These are phyloP conservation scores for Tremellales sp. DNA, from an alignment of 1,284 basidiomycete genomes.

Conservation along the genomic window DNA sequence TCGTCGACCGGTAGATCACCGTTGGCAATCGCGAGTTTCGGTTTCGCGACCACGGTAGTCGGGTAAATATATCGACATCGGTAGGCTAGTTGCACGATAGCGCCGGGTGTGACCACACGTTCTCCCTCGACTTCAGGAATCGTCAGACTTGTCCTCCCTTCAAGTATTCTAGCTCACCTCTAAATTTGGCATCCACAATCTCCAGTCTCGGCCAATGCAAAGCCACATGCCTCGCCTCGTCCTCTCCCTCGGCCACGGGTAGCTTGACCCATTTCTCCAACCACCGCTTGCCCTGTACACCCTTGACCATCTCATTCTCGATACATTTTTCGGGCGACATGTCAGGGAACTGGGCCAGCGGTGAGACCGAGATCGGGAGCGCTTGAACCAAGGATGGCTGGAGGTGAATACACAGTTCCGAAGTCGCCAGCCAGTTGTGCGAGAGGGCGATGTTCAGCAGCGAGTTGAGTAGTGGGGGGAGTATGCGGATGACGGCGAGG, in stretches of 20 bases:
- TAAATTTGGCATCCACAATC: slow-evolving; percentile 79
- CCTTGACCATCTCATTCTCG: slow-evolving; percentile 50
- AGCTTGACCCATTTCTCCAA: slow-evolving; percentile 49
- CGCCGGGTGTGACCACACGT: slow-evolving; percentile 77
- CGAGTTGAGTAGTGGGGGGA: slow-evolving; percentile 71
- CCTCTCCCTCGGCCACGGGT: slow-evolving; percentile 56
- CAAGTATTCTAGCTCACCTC: slow-evolving; percentile 56
- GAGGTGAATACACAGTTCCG: slow-evolving; percentile 73
- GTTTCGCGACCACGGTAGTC: slow-evolving; percentile 10
- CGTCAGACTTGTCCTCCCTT: slow-evolving; percentile 1
- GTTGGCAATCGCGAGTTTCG: slow-evolving; percentile 5
- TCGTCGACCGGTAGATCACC: slow-evolving; percentile 13
- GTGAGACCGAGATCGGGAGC: slow-evolving; percentile 58
- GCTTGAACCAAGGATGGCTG: slow-evolving; percentile 85
- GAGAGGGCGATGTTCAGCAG: slow-evolving; percentile 78
- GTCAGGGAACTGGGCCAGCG: slow-evolving; percentile 71
- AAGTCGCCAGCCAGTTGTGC: slow-evolving; percentile 86
- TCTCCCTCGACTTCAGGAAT: slow-evolving; percentile 75
- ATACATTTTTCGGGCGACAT: slow-evolving; percentile 56
- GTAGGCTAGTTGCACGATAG: slow-evolving; percentile 82
- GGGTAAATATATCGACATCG: slow-evolving; percentile 53
- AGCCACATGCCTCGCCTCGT: slow-evolving; percentile 65
- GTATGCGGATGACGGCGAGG: slow-evolving; percentile 62
- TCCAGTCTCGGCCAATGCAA: slow-evolving; percentile 73
- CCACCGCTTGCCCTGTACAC: slow-evolving; percentile 55